Evolutionary conservation across 257 asterid species (phyloP).

Genomic region (Salvia hispanica): DNA sequence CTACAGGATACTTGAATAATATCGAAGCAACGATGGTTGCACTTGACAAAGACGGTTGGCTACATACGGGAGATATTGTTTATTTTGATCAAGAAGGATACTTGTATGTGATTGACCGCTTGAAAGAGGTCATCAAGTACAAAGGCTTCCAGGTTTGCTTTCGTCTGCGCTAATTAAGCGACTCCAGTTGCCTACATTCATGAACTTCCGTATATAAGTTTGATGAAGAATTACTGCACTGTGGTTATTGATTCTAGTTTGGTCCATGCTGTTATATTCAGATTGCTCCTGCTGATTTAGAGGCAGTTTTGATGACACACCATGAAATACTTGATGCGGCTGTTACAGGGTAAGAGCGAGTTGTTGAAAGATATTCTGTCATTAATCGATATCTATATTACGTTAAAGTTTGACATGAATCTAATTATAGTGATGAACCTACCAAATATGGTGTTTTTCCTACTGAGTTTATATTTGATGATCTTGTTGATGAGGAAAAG

Average conservation of each 20-base stretch:
- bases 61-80: constrained; percentile 83
- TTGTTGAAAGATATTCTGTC: not conserved
- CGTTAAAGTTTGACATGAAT: not conserved
- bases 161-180: not conserved
- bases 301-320: constrained; percentile 59
- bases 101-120: constrained; percentile 67
- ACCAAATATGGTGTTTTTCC: not conserved
- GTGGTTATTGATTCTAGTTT: not conserved
- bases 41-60: constrained; percentile 76
- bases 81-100: constrained; percentile 79
- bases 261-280: constrained; percentile 31
- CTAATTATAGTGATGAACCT: not conserved
- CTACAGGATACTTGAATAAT: constrained; percentile 68
- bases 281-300: constrained; percentile 96
- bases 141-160: constrained; percentile 81
- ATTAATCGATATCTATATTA: no score
- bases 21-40: constrained; percentile 54
- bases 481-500: not conserved
- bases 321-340: constrained; percentile 81
- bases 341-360: constrained; percentile 59
- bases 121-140: constrained; percentile 85
- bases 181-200: no score
- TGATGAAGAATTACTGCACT: not conserved
- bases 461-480: not conserved
- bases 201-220: no score